Conservation (phyloP, 352 stramenopile genomes). For the Phytophthora europaea region DNA sequence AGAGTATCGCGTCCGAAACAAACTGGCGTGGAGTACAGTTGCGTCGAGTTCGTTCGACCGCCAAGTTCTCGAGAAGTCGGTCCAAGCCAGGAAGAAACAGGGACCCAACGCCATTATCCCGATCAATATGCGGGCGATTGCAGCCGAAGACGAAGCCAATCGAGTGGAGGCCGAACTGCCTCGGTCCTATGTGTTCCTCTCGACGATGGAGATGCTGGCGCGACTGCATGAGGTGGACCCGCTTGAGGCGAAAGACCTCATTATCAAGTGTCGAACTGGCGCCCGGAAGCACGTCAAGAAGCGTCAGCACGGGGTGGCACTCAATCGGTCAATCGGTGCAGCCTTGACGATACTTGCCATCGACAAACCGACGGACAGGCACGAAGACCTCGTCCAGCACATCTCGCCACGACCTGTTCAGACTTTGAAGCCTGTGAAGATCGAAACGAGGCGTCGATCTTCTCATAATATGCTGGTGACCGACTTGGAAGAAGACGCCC, state of each 20-base stretch:
- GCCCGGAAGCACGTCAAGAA: background rate
- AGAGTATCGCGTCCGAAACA: constrained; percentile 57
- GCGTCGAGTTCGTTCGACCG: background rate
- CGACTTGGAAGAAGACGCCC: background rate
- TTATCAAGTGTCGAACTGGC: constrained; percentile 17
- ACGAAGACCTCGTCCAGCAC: constrained; percentile 6
- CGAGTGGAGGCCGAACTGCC: constrained; percentile 37
- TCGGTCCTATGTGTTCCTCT: constrained; percentile 10
- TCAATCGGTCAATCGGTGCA: background rate
- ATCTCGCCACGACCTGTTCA: background rate
- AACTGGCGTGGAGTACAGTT: constrained; percentile 53
- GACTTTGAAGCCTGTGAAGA: background rate
- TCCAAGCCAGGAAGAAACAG: constrained; percentile 2
- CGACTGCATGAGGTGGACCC: constrained; percentile 44
- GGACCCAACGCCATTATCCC: background rate
- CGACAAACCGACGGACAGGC: background rate
- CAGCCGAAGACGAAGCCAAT: background rate
- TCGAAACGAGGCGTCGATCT: background rate
- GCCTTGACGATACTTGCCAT: background rate
- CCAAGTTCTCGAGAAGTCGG: background rate
- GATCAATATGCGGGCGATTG: background rate
- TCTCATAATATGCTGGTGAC: background rate
- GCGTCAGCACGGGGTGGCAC: background rate
- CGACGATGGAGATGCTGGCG: constrained; percentile 55
- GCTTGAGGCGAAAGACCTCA: constrained; percentile 57